A percentile compares a stretch with the other conserved stretches of the same genome.
Conservation (phyloP, 495 filamentous ascomycete genomes). For the Neurospora sp. region DNA sequence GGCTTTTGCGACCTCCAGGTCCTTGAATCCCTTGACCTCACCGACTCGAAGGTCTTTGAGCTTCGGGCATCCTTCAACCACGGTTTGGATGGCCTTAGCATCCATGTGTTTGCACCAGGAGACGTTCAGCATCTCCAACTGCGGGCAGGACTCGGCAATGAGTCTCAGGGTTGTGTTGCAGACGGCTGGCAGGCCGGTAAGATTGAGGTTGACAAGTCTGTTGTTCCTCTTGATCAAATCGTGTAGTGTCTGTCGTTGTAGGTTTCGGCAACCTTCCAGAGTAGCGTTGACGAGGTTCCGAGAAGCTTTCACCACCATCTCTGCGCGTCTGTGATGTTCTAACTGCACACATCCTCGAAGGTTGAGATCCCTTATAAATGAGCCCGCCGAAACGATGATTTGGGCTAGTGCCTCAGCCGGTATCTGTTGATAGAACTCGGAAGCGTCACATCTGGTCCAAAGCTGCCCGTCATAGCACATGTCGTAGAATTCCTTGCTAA, state of each 20-base stretch:
- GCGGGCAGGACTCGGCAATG: constrained; percentile 72
- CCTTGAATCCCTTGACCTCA: constrained; percentile 71
- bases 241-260: constrained; percentile 64
- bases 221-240: constrained; percentile 69
- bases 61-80: constrained; percentile 61
- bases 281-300: constrained; percentile 79
- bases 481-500: constrained; percentile 71
- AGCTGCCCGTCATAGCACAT: constrained; percentile 95
- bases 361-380: constrained; percentile 87
- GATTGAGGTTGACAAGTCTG: constrained; percentile 68
- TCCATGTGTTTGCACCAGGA: constrained; percentile 85
- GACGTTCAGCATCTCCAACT: constrained; percentile 72
- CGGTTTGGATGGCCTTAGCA: constrained; percentile 63
- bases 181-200: constrained; percentile 69
- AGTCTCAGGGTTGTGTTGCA: constrained; percentile 82
- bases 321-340: constrained; percentile 64
- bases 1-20: constrained; percentile 54
- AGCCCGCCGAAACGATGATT: constrained; percentile 74
- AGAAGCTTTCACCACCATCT: constrained; percentile 69
- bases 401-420: constrained; percentile 72
- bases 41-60: constrained; percentile 74
- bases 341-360: constrained; percentile 52
- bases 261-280: constrained; percentile 80
- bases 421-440: constrained; percentile 80
- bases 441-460: constrained; percentile 75